Base-by-base conservation (phyloP, 768 basidiomycete species). In the Rhizopogon vesiculosus region DNA sequence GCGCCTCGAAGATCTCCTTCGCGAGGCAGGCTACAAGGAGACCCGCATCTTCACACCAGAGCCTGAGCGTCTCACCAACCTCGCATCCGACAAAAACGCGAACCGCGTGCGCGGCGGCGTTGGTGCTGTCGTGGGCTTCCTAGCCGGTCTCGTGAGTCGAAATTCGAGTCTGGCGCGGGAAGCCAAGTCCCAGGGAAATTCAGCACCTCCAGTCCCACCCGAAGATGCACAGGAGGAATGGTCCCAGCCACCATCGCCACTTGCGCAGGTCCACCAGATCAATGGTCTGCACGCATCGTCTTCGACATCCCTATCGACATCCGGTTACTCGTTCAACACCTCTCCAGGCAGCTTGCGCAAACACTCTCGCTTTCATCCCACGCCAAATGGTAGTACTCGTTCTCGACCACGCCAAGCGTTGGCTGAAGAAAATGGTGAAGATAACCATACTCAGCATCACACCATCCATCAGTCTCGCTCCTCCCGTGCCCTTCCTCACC, bases 21-120 rank as follows among this genome's bases (percentile, higher is more conserved):
- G 83, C 49, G 89, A 93, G 67, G 91, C 91, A 1, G 93, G 93
- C 2, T 95, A 94, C 76, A 93, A 92, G 68, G 93, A 96, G 66
- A 94, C 92, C 3, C 81, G 93, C 42, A 79, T 97, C 10, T 89
- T 91, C 63, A 94, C 93, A 0, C 93, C 93, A 7, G 91, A 93
- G 69, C 74, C 78, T 4, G 89, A 92, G 56, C 78, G 80, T 40
- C 64, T 66, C 16, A 73, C 67, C 25, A 62, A 64, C 19, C 25
- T 25, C 25, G 25, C 25, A 25, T 25, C 25, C 25, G 63, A 55
- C 59, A 68, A 62, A 35, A 59, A 51, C 38, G 72, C 72, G 28
- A 71, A 71, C 22, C 76, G 73, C 51, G 66, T 79, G 55, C 73
- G 76, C 50, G 68, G 62, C 28, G 80, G 80, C 9, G 68, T 80